A percentile compares a stretch with the other conserved stretches of the same genome.
These are phyloP conservation scores for Penicillium ucsense DNA, from an alignment of 495 filamentous ascomycete species.

Conservation along the genomic window DNA sequence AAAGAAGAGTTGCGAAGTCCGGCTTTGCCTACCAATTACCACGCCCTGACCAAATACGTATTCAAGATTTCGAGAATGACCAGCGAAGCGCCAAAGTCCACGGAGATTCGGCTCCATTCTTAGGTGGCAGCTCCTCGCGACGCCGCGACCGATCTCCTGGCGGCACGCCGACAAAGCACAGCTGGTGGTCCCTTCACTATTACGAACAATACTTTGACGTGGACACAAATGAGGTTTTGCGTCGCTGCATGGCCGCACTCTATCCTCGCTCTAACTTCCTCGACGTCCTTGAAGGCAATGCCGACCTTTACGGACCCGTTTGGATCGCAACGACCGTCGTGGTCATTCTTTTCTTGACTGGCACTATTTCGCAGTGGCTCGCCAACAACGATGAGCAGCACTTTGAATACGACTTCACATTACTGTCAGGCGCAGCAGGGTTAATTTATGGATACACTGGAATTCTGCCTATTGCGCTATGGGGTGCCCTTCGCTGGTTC, in stretches of 20 bases:
- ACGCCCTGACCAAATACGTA: background rate
- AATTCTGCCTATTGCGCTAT: conserved; percentile 72
- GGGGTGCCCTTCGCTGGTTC: conserved; percentile 88
- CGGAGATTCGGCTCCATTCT: conserved; percentile 48
- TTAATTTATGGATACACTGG: conserved; percentile 90
- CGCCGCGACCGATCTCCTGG: conserved; percentile 34
- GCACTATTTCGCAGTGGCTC: conserved; percentile 87
- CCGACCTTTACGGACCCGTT: conserved; percentile 89
- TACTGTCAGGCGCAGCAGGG: conserved; percentile 76
- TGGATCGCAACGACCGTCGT: conserved; percentile 99
- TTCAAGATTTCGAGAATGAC: conserved; percentile 44
- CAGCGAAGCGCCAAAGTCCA: conserved; percentile 49
- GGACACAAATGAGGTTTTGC: conserved; percentile 77
- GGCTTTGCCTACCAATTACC: no score
- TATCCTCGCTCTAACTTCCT: conserved; percentile 91
- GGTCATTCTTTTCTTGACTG: conserved; percentile 87
- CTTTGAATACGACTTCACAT: conserved; percentile 78
- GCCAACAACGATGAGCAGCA: conserved; percentile 47
- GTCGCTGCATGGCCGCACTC: conserved; percentile 72
- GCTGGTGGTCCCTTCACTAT: conserved; percentile 85
- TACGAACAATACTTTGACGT: conserved; percentile 98
- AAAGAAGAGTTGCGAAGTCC: no score
- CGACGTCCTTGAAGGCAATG: conserved; percentile 93
- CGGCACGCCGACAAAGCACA: conserved; percentile 59
- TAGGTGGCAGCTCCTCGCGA: conserved; percentile 43